Evolutionary conservation across 768 basidiomycete genomes (phyloP).

Genomic region (Pulveroboletus sp.): DNA sequence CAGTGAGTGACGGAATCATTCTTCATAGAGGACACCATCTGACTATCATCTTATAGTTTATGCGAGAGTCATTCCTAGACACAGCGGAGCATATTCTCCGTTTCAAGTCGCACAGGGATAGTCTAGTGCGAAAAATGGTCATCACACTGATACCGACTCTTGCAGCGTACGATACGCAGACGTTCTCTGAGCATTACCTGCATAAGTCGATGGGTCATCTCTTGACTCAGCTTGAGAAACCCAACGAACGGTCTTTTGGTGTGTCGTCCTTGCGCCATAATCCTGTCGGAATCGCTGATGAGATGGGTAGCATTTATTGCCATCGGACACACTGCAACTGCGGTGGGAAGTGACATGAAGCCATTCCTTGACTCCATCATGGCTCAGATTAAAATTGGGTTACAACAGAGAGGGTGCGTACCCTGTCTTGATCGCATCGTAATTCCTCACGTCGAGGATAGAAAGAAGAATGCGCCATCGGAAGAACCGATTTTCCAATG

Average conservation of each 20-base stretch:
- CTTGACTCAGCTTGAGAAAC: slow-evolving; percentile 82
- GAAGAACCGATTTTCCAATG: slow-evolving; percentile 98
- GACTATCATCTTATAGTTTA: slow-evolving; percentile 52
- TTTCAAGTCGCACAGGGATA: slow-evolving; percentile 84
- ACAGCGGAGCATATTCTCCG: slow-evolving; percentile 87
- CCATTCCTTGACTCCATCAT: slow-evolving; percentile 92
- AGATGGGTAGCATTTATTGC: slow-evolving; percentile 79
- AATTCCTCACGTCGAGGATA: slow-evolving; percentile 21
- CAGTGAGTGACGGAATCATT: slow-evolving; percentile 50
- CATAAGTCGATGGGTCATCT: slow-evolving; percentile 94
- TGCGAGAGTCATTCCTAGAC: slow-evolving; percentile 81
- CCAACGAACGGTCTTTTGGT: slow-evolving; percentile 86
- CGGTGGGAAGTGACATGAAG: slow-evolving; percentile 93
- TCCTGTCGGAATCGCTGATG: background rate
- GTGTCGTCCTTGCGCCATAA: slow-evolving; percentile 13
- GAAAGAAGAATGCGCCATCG: slow-evolving; percentile 85
- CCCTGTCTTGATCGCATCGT: background rate
- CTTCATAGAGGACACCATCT: background rate
- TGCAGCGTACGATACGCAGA: slow-evolving; percentile 90
- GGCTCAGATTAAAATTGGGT: slow-evolving; percentile 81
- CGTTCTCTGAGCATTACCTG: slow-evolving; percentile 86
- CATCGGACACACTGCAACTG: slow-evolving; percentile 90
- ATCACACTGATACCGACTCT: slow-evolving; percentile 94
- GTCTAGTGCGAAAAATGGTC: slow-evolving; percentile 87
- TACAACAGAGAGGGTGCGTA: slow-evolving; percentile 79